Percentiles rank a stretch among this genome's conserved stretches.
phyloP scores from a whole-genome alignment of 805 yeast species.

The Starmerella apis region DNA sequence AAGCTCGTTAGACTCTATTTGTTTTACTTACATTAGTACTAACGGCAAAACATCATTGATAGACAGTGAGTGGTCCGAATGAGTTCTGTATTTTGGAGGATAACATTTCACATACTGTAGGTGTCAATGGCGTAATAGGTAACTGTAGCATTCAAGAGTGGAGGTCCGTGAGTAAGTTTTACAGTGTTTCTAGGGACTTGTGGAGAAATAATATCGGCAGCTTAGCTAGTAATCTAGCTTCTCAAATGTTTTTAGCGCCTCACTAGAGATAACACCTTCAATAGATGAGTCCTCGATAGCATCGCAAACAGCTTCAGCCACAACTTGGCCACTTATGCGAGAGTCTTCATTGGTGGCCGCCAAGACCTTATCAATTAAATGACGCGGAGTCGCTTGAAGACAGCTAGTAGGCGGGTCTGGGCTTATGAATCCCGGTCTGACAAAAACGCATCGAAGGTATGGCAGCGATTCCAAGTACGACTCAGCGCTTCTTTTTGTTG shows the following conservation, averaged over 20 bases:
- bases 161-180: too few relatives aligned
- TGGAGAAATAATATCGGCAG: too few relatives aligned
- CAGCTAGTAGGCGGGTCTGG: constrained; percentile 17
- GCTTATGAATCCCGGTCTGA: constrained; percentile 69
- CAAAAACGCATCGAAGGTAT: constrained; percentile 48
- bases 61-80: too few relatives aligned
- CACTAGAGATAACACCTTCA: constrained; percentile 36
- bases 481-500: constrained; percentile 72
- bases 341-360: constrained; percentile 37
- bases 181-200: too few relatives aligned
- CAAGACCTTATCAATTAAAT: constrained; percentile 38
- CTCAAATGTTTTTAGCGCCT: constrained; percentile 7
- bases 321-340: constrained; percentile 45
- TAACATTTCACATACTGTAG: too few relatives aligned
- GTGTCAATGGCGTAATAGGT: too few relatives aligned
- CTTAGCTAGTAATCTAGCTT: too few relatives aligned
- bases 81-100: too few relatives aligned
- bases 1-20: too few relatives aligned
- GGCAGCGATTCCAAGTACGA: constrained; percentile 34
- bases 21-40: too few relatives aligned
- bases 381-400: constrained; percentile 30
- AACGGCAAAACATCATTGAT: too few relatives aligned
- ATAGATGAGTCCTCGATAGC: constrained; percentile 43
- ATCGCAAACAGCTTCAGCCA: constrained; percentile 49
- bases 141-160: too few relatives aligned